Evolutionary conservation across 23 red algal species (phyloP), one percentile per base, ranked within the genome.

Genomic region (Gracilariopsis chorda): DNA sequence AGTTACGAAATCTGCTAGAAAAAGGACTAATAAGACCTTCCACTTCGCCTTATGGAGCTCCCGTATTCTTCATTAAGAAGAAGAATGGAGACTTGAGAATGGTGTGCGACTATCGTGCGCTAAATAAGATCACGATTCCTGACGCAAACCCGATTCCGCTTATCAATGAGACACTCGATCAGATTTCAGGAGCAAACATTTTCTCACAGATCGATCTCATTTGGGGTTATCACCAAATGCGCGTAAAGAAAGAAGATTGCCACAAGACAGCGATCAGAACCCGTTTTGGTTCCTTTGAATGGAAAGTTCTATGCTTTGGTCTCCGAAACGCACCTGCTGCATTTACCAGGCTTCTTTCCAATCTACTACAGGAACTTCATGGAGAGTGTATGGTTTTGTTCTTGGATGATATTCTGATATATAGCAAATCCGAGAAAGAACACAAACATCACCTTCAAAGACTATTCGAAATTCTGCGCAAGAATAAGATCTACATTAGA

Each of bases 11-110:
- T 0, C 13, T 68, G 10, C 29, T 70, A 16, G 59, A 85, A 46
- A 58, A 49, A 0, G 81, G 59, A 36, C 69, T 85, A 17, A 85
- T 85, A 0, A 33, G 81, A 8, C 81, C 81, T 21, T 47, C 57
- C 49, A 71, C 35, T 43, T 68, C 57, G 42, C 60, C 59, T 0
- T 69, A 1, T 55, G 36, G 81, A 41, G 62, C 43, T 29, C 44
- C 45, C 3, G 42, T 70, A 43, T 42, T 85, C 3, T 85, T 68
- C n/a, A 41, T 60, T 32, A 24, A 55, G 10, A 85, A 85, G 28
- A 81, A 81, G 14, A 32, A 81, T 59, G 27, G 21, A 62, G 19
- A 13, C 20, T 12, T 16, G 12, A 24, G 21, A 2, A 19, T 52
- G 17, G 34, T 23, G 23, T 24, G 45, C 24, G 73, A 78, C 49